A percentile compares a stretch with the other conserved stretches of the same genome.
phyloP scores from a whole-genome alignment of 73 alveolate species.

The Symbiodinium pilosum region DNA sequence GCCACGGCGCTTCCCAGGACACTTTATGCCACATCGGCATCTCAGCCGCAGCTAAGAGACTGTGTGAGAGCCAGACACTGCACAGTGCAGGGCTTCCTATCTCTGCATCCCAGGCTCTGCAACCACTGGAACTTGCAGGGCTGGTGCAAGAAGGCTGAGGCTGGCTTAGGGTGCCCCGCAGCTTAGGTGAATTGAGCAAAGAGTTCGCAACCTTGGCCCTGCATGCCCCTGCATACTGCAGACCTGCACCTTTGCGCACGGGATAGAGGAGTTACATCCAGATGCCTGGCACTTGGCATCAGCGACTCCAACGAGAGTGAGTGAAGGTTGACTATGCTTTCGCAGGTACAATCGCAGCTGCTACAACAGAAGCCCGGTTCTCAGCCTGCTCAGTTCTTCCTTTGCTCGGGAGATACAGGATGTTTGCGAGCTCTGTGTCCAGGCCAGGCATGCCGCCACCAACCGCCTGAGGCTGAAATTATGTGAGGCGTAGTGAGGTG shows the following conservation, averaged over 20 bases:
- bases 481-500: no score
- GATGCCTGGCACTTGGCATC: conserved; percentile 15
- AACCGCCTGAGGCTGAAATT: no score
- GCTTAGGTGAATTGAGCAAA: no score
- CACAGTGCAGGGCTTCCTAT: background rate
- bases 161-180: no score
- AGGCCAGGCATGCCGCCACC: conserved; percentile 94
- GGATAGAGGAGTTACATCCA: conserved; percentile 85
- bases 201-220: no score
- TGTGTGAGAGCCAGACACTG: background rate
- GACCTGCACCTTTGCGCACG: conserved; percentile 94
- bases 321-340: background rate
- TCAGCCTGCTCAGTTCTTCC: background rate
- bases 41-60: background rate
- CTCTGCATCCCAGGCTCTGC: conserved; percentile 37
- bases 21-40: conserved; percentile 88
- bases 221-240: background rate
- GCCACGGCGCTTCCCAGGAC: conserved; percentile 94
- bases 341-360: conserved; percentile 67
- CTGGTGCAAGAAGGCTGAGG: conserved; percentile 94
- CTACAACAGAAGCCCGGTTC: conserved; percentile 39
- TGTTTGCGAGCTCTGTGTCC: background rate
- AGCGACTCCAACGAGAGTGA: background rate
- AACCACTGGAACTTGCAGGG: conserved; percentile 92
- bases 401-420: background rate